Conservation (phyloP, 208 protist species). For the Sergeia podlipaevii region DNA sequence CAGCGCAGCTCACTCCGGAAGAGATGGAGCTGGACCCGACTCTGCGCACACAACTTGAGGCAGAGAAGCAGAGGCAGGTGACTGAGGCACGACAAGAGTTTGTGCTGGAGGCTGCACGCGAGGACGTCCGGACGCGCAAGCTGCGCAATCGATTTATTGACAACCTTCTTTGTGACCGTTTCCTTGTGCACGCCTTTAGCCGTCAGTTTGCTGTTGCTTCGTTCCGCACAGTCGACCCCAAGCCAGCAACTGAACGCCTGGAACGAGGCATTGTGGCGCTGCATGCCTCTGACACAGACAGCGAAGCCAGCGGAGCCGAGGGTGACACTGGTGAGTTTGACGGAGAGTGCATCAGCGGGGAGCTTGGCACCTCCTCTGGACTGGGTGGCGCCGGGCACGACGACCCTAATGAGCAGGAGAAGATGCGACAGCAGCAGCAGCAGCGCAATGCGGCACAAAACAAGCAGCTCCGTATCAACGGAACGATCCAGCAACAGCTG, state of each 20-base stretch:
- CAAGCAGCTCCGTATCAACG: slow-evolving; percentile 23
- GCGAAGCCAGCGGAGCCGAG: slow-evolving; percentile 19
- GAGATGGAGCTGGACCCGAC: slow-evolving; percentile 90
- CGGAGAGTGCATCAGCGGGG: too few species aligned
- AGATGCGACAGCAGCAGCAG: background rate
- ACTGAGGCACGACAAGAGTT: slow-evolving; percentile 66
- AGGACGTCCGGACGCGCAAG: slow-evolving; percentile 85
- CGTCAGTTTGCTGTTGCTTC: slow-evolving; percentile 73
- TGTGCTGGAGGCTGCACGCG: slow-evolving; percentile 77
- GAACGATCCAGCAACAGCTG: slow-evolving; percentile 76
- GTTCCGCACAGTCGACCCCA: slow-evolving; percentile 84
- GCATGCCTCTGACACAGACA: slow-evolving; percentile 29
- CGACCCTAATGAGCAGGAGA: background rate
- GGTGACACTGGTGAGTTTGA: slow-evolving; percentile 4
- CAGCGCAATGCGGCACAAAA: background rate
- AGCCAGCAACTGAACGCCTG: slow-evolving; percentile 29
- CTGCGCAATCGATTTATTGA: slow-evolving; percentile 86
- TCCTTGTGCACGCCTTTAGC: slow-evolving; percentile 82
- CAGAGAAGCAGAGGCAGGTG: slow-evolving; percentile 69
- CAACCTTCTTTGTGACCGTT: slow-evolving; percentile 89
- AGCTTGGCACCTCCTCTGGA: background rate
- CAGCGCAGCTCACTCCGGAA: slow-evolving; percentile 33
- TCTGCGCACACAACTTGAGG: slow-evolving; percentile 55
- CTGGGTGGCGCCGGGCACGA: slow-evolving; percentile 5
- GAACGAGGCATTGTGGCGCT: slow-evolving; percentile 62